phyloP scores from a whole-genome alignment of 1,284 basidiomycete genomes.

The Moesziomyces sp. region DNA sequence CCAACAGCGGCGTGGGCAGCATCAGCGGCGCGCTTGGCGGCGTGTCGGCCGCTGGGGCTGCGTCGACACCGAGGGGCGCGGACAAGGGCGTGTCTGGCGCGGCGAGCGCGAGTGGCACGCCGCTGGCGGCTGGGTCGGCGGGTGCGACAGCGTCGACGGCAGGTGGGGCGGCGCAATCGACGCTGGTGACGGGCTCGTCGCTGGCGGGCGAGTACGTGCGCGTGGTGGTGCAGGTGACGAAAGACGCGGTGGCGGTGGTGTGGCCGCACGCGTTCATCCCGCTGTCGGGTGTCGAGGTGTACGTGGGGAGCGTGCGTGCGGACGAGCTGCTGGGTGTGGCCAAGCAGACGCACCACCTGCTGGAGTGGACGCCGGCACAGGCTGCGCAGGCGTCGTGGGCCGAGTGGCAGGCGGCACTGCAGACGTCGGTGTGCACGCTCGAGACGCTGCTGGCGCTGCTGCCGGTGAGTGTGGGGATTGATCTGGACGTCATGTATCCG shows the following conservation, averaged over 20 bases:
- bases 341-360: constrained; percentile 33
- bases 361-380: constrained; percentile 28
- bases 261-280: constrained; percentile 80
- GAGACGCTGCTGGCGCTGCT: constrained; percentile 58
- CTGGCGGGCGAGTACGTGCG: constrained; percentile 88
- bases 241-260: constrained; percentile 86
- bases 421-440: constrained; percentile 47
- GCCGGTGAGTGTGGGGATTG: constrained; percentile 58
- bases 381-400: constrained; percentile 32
- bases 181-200: constrained; percentile 81
- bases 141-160: constrained; percentile 6
- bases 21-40: constrained; percentile 24
- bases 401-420: constrained; percentile 56
- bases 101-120: constrained; percentile 17
- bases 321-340: constrained; percentile 82
- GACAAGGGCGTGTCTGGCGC: constrained; percentile 19
- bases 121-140: constrained; percentile 16
- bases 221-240: constrained; percentile 88
- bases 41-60: constrained; percentile 11
- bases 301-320: constrained; percentile 83
- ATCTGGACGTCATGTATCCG: constrained; percentile 63
- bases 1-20: constrained; percentile 48
- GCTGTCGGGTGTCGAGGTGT: constrained; percentile 77
- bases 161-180: constrained; percentile 36
- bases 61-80: constrained; percentile 11